Evolutionary conservation across 805 yeast genomes (phyloP).

Genomic region (Clavispora vitiphila): DNA sequence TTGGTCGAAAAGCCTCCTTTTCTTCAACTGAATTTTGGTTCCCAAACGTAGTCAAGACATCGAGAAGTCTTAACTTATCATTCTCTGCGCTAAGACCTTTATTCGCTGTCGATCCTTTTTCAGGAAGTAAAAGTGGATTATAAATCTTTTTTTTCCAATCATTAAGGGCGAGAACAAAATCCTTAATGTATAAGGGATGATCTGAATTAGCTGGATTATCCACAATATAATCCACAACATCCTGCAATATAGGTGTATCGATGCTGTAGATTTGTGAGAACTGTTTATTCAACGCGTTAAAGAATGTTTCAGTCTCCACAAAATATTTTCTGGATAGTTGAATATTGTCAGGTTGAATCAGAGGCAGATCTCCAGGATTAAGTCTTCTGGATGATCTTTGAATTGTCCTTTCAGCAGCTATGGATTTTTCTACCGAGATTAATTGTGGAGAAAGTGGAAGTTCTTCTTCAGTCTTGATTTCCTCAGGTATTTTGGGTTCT

Average conservation of each 20-base stretch:
- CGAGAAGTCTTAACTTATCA: conserved; percentile 29
- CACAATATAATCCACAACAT: conserved; percentile 10
- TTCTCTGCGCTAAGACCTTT: conserved; percentile 14
- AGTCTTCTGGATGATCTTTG: conserved; percentile 28
- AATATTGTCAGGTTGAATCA: conserved; percentile 17
- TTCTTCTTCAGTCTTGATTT: neutral
- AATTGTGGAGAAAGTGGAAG: neutral
- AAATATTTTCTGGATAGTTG: conserved; percentile 21
- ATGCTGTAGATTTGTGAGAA: conserved; percentile 3
- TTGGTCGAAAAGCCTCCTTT: conserved; percentile 1
- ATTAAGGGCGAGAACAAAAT: conserved; percentile 21
- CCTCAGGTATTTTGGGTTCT: neutral
- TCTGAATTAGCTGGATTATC: neutral
- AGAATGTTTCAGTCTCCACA: conserved; percentile 23
- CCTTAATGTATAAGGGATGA: conserved; percentile 9
- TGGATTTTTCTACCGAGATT: no score
- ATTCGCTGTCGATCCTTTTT: conserved; percentile 2
- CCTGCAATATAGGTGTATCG: conserved; percentile 5
- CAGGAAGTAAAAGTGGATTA: conserved; percentile 14
- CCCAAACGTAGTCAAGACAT: conserved; percentile 32
- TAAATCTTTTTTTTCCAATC: conserved; percentile 23
- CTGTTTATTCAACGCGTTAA: conserved; percentile 17
- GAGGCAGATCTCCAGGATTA: conserved; percentile 20
- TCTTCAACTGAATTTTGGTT: conserved; percentile 9
- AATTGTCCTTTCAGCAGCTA: neutral